Evolutionary conservation across 805 yeast species (phyloP).

Genomic region (Ogataea ganodermae): DNA sequence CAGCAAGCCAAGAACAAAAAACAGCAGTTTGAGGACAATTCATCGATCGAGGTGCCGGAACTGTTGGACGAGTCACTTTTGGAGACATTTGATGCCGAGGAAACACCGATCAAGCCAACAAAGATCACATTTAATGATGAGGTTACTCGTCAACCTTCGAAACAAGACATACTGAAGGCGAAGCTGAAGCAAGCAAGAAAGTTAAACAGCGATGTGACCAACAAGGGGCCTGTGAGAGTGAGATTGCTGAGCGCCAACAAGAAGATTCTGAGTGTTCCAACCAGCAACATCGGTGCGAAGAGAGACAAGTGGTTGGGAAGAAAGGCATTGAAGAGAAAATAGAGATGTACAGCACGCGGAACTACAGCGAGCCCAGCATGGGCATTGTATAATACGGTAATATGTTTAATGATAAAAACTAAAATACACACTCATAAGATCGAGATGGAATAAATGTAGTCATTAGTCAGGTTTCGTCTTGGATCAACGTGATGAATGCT

Average conservation of each 20-base stretch:
- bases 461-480: constrained; percentile 19
- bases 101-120: constrained; percentile 22
- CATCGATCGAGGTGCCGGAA: constrained; percentile 34
- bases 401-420: constrained; percentile 1
- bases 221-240: constrained; percentile 46
- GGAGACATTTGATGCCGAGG: constrained; percentile 29
- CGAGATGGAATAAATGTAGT: neutral
- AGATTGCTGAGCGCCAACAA: constrained; percentile 30
- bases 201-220: constrained; percentile 31
- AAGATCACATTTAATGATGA: constrained; percentile 39
- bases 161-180: constrained; percentile 20
- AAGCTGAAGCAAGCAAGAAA: constrained; percentile 35
- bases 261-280: constrained; percentile 26
- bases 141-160: constrained; percentile 16
- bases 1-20: constrained; percentile 33
- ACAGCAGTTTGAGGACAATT: constrained; percentile 13
- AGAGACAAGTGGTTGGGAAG: constrained; percentile 33
- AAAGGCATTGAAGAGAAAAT: constrained; percentile 26
- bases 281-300: constrained; percentile 22
- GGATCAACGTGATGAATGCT: constrained; percentile 26
- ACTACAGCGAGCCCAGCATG: constrained; percentile 5
- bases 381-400: constrained; percentile 3
- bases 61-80: constrained; percentile 43
- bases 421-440: neutral
- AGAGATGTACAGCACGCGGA: constrained; percentile 4